These are phyloP conservation scores for Xylogone sp. DNA, from an alignment of 2,329 filamentous ascomycete species.

Conservation along the genomic window DNA sequence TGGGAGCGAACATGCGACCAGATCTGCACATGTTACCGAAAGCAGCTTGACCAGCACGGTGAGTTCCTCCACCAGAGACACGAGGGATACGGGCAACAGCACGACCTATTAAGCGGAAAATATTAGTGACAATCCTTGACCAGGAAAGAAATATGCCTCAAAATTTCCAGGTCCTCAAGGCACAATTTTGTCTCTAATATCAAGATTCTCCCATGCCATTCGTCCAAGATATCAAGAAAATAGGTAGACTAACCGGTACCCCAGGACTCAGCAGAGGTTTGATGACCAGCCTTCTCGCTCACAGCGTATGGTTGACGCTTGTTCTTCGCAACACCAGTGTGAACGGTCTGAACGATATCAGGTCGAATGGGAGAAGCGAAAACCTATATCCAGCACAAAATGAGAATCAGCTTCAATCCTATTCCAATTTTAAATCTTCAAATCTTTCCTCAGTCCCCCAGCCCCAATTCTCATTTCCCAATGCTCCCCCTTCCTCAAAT, in stretches of 20 bases:
- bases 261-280: conserved; percentile 99
- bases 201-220: neutral
- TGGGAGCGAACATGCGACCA: conserved; percentile 99
- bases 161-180: no score
- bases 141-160: neutral
- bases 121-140: neutral
- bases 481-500: conserved; percentile 1
- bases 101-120: conserved; percentile 60
- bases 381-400: conserved; percentile 46
- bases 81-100: conserved; percentile 99
- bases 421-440: conserved; percentile 2
- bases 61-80: conserved; percentile 99
- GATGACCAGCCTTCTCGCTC: conserved; percentile 99
- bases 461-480: conserved; percentile 2
- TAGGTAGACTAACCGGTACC: conserved; percentile 80
- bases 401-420: conserved; percentile 17
- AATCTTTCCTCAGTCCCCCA: no score
- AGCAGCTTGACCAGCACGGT: conserved; percentile 99
- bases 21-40: conserved; percentile 99
- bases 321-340: conserved; percentile 99
- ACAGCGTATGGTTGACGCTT: conserved; percentile 99
- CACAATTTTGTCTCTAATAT: no score
- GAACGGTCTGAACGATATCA: conserved; percentile 93
- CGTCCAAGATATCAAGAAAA: conserved; percentile 17
- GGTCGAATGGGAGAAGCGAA: conserved; percentile 97